Conservation (phyloP, 306 rosid genomes). For the Boehmeria nivea region DNA sequence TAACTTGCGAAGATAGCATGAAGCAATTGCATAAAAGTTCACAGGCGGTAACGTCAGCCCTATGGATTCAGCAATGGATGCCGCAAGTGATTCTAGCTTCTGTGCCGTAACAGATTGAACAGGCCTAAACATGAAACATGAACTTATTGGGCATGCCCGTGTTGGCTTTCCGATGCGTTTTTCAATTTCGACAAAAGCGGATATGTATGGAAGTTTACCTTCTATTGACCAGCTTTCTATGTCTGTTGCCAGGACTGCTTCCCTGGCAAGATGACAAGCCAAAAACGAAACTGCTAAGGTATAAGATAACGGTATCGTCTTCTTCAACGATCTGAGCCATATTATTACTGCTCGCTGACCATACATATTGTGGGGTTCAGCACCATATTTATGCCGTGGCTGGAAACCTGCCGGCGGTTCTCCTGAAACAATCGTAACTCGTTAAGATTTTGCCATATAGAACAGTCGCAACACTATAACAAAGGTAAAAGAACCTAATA, state of each 20-base stretch:
- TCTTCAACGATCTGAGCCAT: slow-evolving; percentile 66
- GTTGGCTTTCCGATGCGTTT: slow-evolving; percentile 52
- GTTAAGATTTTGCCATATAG: slow-evolving; percentile 13
- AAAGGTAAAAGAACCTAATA: neutral
- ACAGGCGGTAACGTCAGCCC: slow-evolving; percentile 82
- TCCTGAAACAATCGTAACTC: slow-evolving; percentile 40
- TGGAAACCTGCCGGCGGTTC: slow-evolving; percentile 33
- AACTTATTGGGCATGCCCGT: slow-evolving; percentile 68
- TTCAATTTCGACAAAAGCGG: slow-evolving; percentile 73
- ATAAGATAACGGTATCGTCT: slow-evolving; percentile 52
- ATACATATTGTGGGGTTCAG: slow-evolving; percentile 51
- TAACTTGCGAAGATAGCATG: slow-evolving; percentile 48
- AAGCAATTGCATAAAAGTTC: slow-evolving; percentile 69
- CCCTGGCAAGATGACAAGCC: slow-evolving; percentile 82
- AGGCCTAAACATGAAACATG: slow-evolving; percentile 69
- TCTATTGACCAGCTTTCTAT: slow-evolving; percentile 68
- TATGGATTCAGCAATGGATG: slow-evolving; percentile 58
- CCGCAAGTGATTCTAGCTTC: slow-evolving; percentile 65
- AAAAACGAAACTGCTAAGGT: slow-evolving; percentile 61
- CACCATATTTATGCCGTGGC: slow-evolving; percentile 23
- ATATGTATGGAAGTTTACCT: slow-evolving; percentile 83
- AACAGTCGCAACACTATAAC: slow-evolving; percentile 1
- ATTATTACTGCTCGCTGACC: slow-evolving; percentile 54
- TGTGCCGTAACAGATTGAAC: slow-evolving; percentile 46
- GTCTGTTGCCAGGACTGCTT: slow-evolving; percentile 70